A percentile compares a stretch with the other conserved stretches of the same genome.
phyloP scores from a whole-genome alignment of 805 yeast genomes.

The Wickerhamomyces subpelliculosus region DNA sequence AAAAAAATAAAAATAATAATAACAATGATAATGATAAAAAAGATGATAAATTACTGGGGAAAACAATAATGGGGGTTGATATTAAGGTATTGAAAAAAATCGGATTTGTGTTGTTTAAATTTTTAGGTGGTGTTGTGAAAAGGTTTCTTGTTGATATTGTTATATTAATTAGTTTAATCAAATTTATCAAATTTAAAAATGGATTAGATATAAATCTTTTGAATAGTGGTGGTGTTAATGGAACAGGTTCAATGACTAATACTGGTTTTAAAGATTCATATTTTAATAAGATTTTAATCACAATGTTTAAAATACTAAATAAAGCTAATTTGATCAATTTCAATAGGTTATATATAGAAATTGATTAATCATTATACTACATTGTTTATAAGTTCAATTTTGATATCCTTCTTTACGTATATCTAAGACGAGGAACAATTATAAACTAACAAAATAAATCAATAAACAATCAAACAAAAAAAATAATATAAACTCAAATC shows the following conservation, averaged over 20 bases:
- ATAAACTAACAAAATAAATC: too few relatives aligned
- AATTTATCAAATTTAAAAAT: conserved; percentile 15
- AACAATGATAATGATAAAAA: conserved; percentile 1
- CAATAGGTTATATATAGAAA: conserved; percentile 14
- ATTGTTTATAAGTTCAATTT: neutral
- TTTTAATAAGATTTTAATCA: conserved; percentile 5
- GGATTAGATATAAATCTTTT: conserved; percentile 11
- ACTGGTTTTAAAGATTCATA: conserved; percentile 4
- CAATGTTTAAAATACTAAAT: conserved; percentile 11
- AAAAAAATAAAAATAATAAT: neutral
- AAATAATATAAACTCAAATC: too few relatives aligned
- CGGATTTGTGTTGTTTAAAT: conserved; percentile 4
- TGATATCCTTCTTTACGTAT: too few relatives aligned
- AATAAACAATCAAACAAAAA: too few relatives aligned
- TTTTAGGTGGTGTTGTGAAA: conserved; percentile 8
- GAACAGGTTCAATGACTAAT: too few relatives aligned
- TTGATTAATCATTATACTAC: conserved; percentile 5
- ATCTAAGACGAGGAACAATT: too few relatives aligned
- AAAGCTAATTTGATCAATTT: conserved; percentile 12
- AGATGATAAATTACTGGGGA: conserved; percentile 5
- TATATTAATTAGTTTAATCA: conserved; percentile 13
- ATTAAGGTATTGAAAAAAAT: conserved; percentile 4
- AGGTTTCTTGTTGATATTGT: conserved; percentile 12
- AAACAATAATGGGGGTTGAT: conserved; percentile 5
- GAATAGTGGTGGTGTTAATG: too few relatives aligned